Evolutionary conservation across 352 stramenopile genomes (phyloP).

Genomic region (Globisporangium middletonii): DNA sequence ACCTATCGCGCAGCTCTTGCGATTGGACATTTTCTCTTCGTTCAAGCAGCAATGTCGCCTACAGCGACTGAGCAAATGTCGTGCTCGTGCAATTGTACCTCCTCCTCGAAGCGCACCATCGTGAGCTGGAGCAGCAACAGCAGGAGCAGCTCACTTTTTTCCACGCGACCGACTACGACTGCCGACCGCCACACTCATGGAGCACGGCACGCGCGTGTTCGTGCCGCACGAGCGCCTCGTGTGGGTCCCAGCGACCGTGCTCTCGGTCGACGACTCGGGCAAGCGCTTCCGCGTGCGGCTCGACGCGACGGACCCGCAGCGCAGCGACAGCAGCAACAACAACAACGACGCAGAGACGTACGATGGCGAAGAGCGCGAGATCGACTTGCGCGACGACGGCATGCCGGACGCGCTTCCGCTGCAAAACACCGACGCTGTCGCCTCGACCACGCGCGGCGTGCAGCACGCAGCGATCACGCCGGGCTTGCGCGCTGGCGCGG

Average conservation of each 20-base stretch:
- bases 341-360: slow-evolving; percentile 19
- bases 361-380: slow-evolving; percentile 35
- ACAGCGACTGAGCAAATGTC: no score
- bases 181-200: not conserved
- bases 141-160: no score
- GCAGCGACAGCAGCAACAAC: slow-evolving; percentile 4
- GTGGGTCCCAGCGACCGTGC: slow-evolving; percentile 76
- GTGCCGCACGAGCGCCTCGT: slow-evolving; percentile 75
- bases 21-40: no score
- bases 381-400: slow-evolving; percentile 63
- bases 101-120: no score
- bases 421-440: slow-evolving; percentile 37
- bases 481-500: slow-evolving; percentile 22
- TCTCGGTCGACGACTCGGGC: slow-evolving; percentile 48
- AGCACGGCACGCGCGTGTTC: slow-evolving; percentile 68
- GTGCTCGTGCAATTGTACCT: no score
- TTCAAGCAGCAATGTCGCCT: no score
- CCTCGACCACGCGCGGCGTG: slow-evolving; percentile 6
- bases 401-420: slow-evolving; percentile 78
- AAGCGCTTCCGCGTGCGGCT: slow-evolving; percentile 69
- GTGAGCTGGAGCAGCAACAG: no score
- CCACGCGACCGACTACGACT: no score
- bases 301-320: slow-evolving; percentile 7
- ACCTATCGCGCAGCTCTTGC: no score
- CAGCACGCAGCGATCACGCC: slow-evolving; percentile 17